These are phyloP conservation scores for Blumeriella jaapii DNA, from an alignment of 2,329 filamentous ascomycete species.

Conservation along the genomic window DNA sequence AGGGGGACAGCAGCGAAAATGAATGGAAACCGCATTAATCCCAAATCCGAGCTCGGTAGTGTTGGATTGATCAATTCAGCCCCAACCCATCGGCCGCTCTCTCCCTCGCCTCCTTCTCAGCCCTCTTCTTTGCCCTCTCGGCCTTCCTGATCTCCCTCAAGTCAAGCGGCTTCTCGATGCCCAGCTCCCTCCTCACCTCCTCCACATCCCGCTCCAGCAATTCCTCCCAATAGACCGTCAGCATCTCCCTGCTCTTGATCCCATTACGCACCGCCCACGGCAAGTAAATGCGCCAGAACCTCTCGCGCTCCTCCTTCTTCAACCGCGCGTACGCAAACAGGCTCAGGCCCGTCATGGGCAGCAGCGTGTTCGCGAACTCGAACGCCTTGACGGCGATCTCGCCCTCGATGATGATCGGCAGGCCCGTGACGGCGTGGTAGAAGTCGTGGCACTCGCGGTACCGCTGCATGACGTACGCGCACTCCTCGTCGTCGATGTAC, in stretches of 20 bases:
- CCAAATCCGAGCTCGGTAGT: too few species aligned
- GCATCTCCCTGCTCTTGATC: conserved; percentile 61
- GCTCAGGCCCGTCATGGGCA: conserved; percentile 90
- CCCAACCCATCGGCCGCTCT: conserved; percentile 19
- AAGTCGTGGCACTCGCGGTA: conserved; percentile 98
- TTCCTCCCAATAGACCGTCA: conserved; percentile 98
- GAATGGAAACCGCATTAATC: too few species aligned
- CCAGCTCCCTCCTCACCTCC: conserved; percentile 60
- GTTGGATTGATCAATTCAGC: conserved; percentile 23
- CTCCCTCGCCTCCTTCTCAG: conserved; percentile 41
- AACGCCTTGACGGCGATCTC: conserved; percentile 97
- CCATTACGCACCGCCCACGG: conserved; percentile 90
- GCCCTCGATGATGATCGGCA: conserved; percentile 87
- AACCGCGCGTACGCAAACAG: conserved; percentile 58
- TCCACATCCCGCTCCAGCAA: conserved; percentile 74
- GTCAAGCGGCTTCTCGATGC: conserved; percentile 83
- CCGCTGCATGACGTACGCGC: conserved; percentile 96
- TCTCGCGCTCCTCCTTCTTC: conserved; percentile 49
- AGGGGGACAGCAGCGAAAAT: too few species aligned
- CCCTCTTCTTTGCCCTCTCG: conserved; percentile 57
- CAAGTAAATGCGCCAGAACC: conserved; percentile 65
- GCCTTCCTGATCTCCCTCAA: conserved; percentile 64
- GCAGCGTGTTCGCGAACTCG: conserved; percentile 85
- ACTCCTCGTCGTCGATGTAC: conserved; percentile 91
- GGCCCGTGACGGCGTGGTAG: conserved; percentile 85